Percentiles rank a stretch among this genome's conserved stretches.
Evolutionary conservation across 345 rosid genomes (phyloP).

Genomic region (Eucalyptus marginata): DNA sequence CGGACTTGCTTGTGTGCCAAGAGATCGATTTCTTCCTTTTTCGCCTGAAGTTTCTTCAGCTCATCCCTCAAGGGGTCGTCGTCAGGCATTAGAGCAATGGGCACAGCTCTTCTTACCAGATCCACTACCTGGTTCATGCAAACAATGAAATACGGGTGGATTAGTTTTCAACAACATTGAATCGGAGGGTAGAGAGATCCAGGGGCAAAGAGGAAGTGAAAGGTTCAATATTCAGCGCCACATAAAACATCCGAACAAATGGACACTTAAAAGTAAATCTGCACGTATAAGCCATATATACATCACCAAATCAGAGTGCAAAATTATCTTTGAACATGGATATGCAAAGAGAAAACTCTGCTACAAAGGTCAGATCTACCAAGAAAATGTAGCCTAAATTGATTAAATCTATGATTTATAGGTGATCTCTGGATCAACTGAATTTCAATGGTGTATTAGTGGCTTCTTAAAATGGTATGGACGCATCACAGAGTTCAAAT

Average conservation of each 20-base stretch:
- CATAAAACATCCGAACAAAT: background rate
- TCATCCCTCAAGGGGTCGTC: constrained; percentile 59
- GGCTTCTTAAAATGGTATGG: background rate
- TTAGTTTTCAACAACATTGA: background rate
- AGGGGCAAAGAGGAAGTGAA: background rate
- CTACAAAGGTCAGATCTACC: background rate
- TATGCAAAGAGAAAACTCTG: background rate
- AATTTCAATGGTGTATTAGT: background rate
- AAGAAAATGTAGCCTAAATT: background rate
- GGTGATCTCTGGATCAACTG: background rate
- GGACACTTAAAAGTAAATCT: background rate
- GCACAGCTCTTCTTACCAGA: constrained; percentile 70
- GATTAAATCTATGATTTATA: background rate
- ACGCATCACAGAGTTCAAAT: background rate
- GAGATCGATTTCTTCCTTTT: constrained; percentile 80
- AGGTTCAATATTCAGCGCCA: background rate
- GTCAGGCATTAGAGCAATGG: constrained; percentile 54
- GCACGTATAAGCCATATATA: background rate
- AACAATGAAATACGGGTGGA: background rate
- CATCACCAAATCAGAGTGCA: background rate
- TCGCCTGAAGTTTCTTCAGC: constrained; percentile 45
- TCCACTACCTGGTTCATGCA: constrained; percentile 60
- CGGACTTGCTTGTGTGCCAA: constrained; percentile 88
- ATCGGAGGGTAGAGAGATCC: background rate
- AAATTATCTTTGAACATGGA: background rate